These are phyloP conservation scores for Lasiosphaeria ovina DNA, from an alignment of 495 filamentous ascomycete genomes.

Conservation along the genomic window DNA sequence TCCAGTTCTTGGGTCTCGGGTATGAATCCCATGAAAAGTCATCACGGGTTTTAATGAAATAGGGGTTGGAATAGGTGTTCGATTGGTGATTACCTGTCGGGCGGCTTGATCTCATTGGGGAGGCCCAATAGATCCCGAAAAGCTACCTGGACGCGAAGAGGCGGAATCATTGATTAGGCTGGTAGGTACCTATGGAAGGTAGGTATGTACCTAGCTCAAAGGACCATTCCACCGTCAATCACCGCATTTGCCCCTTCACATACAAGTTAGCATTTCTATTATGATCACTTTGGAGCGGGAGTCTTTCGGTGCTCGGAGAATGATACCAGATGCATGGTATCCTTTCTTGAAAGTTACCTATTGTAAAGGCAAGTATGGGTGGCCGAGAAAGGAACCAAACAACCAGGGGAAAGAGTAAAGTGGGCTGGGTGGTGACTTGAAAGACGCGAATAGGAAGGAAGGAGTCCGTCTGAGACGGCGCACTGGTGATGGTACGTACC, in stretches of 20 bases:
- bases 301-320: too few relatives aligned
- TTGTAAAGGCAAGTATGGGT: neutral
- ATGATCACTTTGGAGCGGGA: too few relatives aligned
- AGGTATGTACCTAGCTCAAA: constrained; percentile 14
- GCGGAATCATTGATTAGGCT: too few relatives aligned
- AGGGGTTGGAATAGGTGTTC: too few relatives aligned
- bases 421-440: neutral
- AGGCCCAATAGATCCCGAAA: too few relatives aligned
- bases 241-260: constrained; percentile 38
- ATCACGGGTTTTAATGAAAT: neutral
- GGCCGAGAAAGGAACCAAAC: neutral
- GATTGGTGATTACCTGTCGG: too few relatives aligned
- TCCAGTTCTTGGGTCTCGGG: neutral
- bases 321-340: too few relatives aligned
- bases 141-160: too few relatives aligned
- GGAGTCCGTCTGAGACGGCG: neutral
- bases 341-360: too few relatives aligned
- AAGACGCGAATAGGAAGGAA: neutral
- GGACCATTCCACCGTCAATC: constrained; percentile 41
- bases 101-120: too few relatives aligned
- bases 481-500: neutral
- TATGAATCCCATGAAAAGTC: neutral
- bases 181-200: neutral
- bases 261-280: neutral
- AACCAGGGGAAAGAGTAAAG: neutral